Base-by-base conservation (phyloP, 257 asterid species). In the Ilex aquifolium region DNA sequence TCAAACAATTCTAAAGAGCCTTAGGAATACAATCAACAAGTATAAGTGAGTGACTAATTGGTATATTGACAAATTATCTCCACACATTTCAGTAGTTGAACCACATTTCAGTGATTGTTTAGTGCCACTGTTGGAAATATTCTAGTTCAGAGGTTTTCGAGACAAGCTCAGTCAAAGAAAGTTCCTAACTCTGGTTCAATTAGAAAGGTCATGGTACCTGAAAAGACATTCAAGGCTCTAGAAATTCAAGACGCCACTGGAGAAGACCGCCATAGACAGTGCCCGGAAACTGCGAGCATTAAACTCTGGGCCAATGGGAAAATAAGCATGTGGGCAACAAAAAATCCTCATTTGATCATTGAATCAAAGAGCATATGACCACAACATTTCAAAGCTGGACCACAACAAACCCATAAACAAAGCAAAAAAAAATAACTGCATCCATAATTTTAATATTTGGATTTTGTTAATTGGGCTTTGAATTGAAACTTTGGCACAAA, bases 311-410 rank as follows among this genome's bases (percentile, higher is more conserved):
- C 53, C 72, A 50, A 57, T 49, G 14, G 51, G 52, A 66, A 60
- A 76, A 49, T 32, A 42, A 60, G 62, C 74, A 72, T 32, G 71
- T 63, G 65, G 59, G 53, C 60, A 55, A 15, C 65, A 46, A 63
- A 56, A 48, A 62, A 56, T 48, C 69, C 39, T 50, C 44, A 2
- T 7, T 15, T 4, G 71, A 64, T 60, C 69, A 68, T 53, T 71
- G 44, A 64, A 61, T 65, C 57, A 17, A 56, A 64, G 42, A 40
- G 61, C 68, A 68, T 57, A 71, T 60, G 56, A 64, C 65, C 57
- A n/a, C 56, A 36, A 29, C 49, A 60, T 56, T 64, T 56, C 74
- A 72, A 76, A 61, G 69, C 44, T 71, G 77, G 77, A 56, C 74
- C 71, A 60, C 68, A 31, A 64, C 65, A 54, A 62, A 53, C 52